These are phyloP conservation scores for Oryza longistaminata DNA, from an alignment of 176 grass and related monocot genomes.

Conservation along the genomic window DNA sequence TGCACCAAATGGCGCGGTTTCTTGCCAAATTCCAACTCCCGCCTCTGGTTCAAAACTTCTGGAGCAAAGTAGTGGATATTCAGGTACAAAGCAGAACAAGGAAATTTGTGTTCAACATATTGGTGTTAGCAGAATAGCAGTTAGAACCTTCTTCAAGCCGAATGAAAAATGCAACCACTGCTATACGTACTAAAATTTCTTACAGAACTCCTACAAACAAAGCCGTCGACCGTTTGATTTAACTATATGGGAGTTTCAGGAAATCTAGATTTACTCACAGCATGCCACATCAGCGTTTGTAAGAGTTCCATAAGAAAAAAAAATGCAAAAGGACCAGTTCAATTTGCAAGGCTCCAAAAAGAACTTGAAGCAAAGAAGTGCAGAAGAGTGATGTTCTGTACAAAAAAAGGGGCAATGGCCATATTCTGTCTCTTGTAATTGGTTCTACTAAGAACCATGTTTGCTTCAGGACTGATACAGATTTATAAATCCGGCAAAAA, in stretches of 20 bases:
- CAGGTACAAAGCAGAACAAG: background rate
- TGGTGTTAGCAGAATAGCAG: background rate
- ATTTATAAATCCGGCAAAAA: background rate
- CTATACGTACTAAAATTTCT: too few species aligned
- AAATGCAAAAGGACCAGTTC: too few species aligned
- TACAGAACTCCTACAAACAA: too few species aligned
- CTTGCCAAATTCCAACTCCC: background rate
- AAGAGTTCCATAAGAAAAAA: too few species aligned
- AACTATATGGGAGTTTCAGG: too few species aligned
- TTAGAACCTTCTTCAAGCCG: background rate
- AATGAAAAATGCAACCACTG: background rate
- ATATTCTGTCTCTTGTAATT: conserved; percentile 19
- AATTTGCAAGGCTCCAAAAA: background rate
- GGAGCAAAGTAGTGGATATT: background rate
- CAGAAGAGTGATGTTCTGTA: background rate
- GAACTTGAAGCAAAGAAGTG: background rate
- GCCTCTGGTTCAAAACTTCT: conserved; percentile 4
- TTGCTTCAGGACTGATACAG: background rate
- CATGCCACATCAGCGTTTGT: too few species aligned
- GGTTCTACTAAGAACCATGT: background rate
- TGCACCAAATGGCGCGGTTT: background rate
- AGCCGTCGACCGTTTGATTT: too few species aligned
- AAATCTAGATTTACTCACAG: too few species aligned
- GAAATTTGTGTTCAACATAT: background rate
- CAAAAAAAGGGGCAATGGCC: background rate